Conservation (phyloP, 768 basidiomycete genomes). For the Hypholoma sublateritium region DNA sequence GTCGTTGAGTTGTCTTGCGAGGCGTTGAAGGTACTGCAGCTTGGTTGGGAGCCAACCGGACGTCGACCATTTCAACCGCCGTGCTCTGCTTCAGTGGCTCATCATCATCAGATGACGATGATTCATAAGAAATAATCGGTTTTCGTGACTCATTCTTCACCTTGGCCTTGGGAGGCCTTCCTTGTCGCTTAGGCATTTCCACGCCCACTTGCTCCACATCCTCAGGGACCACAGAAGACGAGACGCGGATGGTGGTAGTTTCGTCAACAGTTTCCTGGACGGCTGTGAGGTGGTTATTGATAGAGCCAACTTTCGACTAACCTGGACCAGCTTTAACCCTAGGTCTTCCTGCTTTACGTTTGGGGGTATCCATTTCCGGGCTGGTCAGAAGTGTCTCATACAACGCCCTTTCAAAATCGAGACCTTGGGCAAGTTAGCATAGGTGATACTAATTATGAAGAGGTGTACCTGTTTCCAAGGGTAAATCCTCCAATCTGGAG, state of each 20-base stretch:
- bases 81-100: too few species aligned
- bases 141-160: too few species aligned
- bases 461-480: constrained; percentile 68
- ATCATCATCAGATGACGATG: too few species aligned
- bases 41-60: too few species aligned
- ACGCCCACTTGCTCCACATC: neutral
- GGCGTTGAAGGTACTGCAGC: too few species aligned
- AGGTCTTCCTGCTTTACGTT: neutral
- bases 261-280: neutral
- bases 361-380: constrained; percentile 11
- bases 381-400: constrained; percentile 79
- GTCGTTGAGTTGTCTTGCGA: neutral
- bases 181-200: neutral
- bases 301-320: neutral
- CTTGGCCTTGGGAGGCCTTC: neutral
- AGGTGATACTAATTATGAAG: neutral
- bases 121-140: too few species aligned
- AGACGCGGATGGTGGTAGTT: neutral
- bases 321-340: neutral
- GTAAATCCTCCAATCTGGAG: constrained; percentile 73
- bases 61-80: too few species aligned
- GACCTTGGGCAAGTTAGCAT: constrained; percentile 40
- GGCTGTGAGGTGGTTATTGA: neutral
- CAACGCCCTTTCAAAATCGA: constrained; percentile 87
- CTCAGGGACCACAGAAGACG: neutral